These are phyloP conservation scores for Aurantiochytrium sp. DNA, from an alignment of 108 stramenopile species.

Conservation along the genomic window DNA sequence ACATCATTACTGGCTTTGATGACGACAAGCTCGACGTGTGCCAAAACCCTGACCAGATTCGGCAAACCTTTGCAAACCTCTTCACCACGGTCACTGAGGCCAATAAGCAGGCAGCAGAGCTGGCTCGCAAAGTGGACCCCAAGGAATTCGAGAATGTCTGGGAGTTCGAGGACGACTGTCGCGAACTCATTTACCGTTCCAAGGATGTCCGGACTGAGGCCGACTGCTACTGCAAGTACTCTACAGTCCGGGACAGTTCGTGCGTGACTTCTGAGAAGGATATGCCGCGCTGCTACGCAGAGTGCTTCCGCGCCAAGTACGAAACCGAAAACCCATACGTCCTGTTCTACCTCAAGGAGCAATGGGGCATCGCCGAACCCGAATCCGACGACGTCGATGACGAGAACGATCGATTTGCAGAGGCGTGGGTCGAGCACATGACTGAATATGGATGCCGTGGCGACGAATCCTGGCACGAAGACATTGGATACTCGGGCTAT, in stretches of 20 bases:
- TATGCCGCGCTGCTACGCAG: not conserved
- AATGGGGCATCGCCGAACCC: not conserved
- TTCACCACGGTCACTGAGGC: not conserved
- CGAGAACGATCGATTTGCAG: not conserved
- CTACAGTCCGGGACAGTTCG: not conserved
- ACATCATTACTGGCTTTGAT: not conserved
- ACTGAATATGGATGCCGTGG: not conserved
- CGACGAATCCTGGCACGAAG: not conserved
- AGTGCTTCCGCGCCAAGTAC: not conserved
- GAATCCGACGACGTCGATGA: not conserved
- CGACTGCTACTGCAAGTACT: not conserved
- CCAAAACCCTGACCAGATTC: not conserved
- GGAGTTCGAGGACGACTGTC: not conserved
- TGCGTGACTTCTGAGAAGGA: not conserved
- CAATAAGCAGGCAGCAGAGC: not conserved
- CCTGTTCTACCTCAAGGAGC: not conserved
- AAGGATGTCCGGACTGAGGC: not conserved
- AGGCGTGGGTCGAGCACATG: not conserved
- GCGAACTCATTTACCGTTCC: not conserved
- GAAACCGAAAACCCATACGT: not conserved
- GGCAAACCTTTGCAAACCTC: not conserved
- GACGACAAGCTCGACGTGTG: not conserved
- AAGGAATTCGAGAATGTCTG: not conserved
- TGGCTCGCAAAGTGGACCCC: not conserved
- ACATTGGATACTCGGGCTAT: not conserved